Evolutionary conservation across 2,329 filamentous ascomycete species (phyloP), one percentile per base, ranked within the genome.

Genomic region (Cadophora luteo-olivacea): DNA sequence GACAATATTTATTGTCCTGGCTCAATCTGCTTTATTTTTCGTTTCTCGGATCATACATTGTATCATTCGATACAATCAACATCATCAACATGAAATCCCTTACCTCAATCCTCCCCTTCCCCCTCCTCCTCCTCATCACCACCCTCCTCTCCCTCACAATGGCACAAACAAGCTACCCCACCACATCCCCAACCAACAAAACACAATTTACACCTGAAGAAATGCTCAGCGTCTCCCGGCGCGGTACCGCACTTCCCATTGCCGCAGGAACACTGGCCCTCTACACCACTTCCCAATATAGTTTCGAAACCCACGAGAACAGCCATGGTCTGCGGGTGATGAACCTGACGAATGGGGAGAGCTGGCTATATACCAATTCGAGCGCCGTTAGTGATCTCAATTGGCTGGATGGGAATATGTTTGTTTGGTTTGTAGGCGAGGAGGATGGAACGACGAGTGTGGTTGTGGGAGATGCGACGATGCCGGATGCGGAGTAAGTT

Each of bases 271-370:
- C 86, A 64, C 83, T 86, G 69, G 83, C 89, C 58, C 79, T 94
- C 22, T 93, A 90, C 75, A 88, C 87, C 55, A 86, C 88, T n/a
- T 91, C 90, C 0, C 88, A 89, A 1, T 97, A 97, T 78, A 94
- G 89, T 8, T 97, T 97, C 78, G 84, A 91, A 0, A 68, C 87
- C 0, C 92, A 96, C 77, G 82, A 84, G 62, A 90, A 89, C 75
- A 86, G 84, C 6, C 85, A 83, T 72, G 89, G 92, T 80, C 88
- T 91, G 71, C 87, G 89, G 11, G 80, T 94, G 38, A 81, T 97
- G 62, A 88, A 94, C 73, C 83, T 93, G 67, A 81, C 84, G 1
- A 72, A 66, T 52, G 72, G 71, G 11, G 61, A 64, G n/a, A 69
- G 66, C 6, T 68, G 61, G 49, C 58, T 74, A 12, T 72, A 70